Base-by-base conservation (phyloP, 305 asterid genomes). In the Fraxinus platypoda region DNA sequence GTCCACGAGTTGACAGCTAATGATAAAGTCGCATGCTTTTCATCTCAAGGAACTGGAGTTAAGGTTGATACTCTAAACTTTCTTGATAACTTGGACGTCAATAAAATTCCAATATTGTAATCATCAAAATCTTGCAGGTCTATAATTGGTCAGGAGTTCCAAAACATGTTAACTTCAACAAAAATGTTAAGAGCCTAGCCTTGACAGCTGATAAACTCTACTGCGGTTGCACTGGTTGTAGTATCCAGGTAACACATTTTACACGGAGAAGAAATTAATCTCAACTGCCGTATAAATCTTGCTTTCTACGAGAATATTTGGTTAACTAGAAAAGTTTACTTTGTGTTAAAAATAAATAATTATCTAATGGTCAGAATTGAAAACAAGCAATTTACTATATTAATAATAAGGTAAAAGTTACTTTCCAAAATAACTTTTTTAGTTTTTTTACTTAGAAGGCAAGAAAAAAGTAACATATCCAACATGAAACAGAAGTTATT, bases 121-220 rank as follows among this genome's bases (percentile, higher is more conserved):
- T 78, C 26, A 21, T 78, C 74, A 49, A 23, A 15, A 80, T 85
- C 79, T 21, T 80, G 37, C 87, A 94, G 98, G 94, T 94, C 59
- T 93, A 91, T 86, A 87, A 82, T 34, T 94, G 98, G 98, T 83
- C 97, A 19, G 97, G 97, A 19, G 52, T 83, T 76, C 88, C 94
- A 4, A 94, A 77, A 84, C 91, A 81, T 87, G 85, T 94, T 17
- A 90, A 87, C 85, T 91, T 92, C 89, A 93, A 90, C 91, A 92
- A 89, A 84, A 87, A 88, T 82, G 95, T 91, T 33, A 94, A 90
- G 87, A 90, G 95, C 75, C 86, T 94, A 2, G 86, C 85, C 25
- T 26, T 91, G 81, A 83, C 84, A 12, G 95, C 90, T 3, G 91
- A 93, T 76, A 94, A 87, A 21, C 92, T 94, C 79, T 93, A 93